A percentile compares a stretch with the other conserved stretches of the same genome.
phyloP scores from a whole-genome alignment of 1,284 basidiomycete species.

The Leucoagaricus sp. region DNA sequence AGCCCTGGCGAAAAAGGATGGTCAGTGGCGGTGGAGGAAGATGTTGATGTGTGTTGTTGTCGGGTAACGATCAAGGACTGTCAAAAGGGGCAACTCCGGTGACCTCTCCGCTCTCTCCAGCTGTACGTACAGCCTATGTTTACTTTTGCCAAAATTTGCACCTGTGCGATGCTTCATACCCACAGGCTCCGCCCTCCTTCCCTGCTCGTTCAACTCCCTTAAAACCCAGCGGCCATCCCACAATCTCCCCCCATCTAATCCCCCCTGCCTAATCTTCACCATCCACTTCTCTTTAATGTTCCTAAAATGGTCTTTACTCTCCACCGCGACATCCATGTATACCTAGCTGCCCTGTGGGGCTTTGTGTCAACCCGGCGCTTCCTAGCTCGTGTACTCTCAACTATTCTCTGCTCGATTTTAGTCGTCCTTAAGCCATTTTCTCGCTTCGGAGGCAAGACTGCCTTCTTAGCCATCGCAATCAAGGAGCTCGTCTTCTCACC shows the following conservation, averaged over 20 bases:
- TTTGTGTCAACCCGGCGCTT: conserved; percentile 33
- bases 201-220: neutral
- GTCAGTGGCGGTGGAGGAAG: neutral
- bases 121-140: too few species aligned
- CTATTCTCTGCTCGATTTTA: conserved; percentile 42
- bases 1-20: conserved; percentile 26
- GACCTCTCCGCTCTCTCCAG: too few species aligned
- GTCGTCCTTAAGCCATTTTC: conserved; percentile 46
- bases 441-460: conserved; percentile 39
- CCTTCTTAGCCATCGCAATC: conserved; percentile 45
- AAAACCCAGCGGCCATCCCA: neutral
- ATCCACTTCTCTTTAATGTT: neutral
- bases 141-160: too few species aligned
- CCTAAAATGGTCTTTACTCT: neutral
- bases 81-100: conserved; percentile 7
- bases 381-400: conserved; percentile 45
- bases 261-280: too few species aligned
- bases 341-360: neutral
- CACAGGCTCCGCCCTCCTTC: too few species aligned
- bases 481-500: conserved; percentile 52
- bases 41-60: conserved; percentile 21
- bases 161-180: too few species aligned
- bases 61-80: conserved; percentile 12
- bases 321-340: neutral
- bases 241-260: neutral